These are phyloP conservation scores for Echinosophora koreensis DNA, from an alignment of 306 rosid genomes.

Conservation along the genomic window DNA sequence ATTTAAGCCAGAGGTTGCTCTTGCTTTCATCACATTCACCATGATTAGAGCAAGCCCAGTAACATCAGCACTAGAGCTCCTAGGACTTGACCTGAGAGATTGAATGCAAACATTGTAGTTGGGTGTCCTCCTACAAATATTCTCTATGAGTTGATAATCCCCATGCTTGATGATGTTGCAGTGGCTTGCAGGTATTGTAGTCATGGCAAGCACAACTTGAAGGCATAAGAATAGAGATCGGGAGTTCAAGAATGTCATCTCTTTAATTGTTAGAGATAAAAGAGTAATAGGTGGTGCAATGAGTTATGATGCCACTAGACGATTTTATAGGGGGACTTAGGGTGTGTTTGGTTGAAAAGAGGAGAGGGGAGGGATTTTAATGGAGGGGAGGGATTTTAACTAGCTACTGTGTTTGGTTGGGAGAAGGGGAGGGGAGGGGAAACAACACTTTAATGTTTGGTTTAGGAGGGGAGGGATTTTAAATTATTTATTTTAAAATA, in stretches of 20 bases:
- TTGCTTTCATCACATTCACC: conserved; percentile 48
- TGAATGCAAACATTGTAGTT: conserved; percentile 50
- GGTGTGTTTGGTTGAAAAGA: too few relatives aligned
- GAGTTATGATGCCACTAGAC: background rate
- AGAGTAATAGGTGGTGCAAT: background rate
- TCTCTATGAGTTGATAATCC: conserved; percentile 44
- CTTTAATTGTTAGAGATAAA: conserved; percentile 6
- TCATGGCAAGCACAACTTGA: conserved; percentile 4
- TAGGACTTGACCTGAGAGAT: conserved; percentile 43
- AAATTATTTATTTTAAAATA: too few relatives aligned
- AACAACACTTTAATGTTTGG: too few relatives aligned
- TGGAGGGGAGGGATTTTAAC: too few relatives aligned
- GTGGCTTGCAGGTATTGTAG: conserved; percentile 40
- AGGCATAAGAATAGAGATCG: conserved; percentile 33
- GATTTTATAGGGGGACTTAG: conserved; percentile 16
- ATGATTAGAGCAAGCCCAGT: conserved; percentile 51
- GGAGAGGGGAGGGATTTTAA: too few relatives aligned
- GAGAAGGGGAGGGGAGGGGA: too few relatives aligned
- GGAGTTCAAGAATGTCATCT: conserved; percentile 34
- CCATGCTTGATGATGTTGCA: conserved; percentile 22
- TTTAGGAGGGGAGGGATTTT: too few relatives aligned
- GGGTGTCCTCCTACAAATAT: conserved; percentile 64
- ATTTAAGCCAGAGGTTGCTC: conserved; percentile 39
- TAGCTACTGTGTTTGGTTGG: too few relatives aligned
- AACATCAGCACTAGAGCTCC: conserved; percentile 42